Conservation (phyloP, 768 basidiomycete species). For the Boletus vermiculosoides region DNA sequence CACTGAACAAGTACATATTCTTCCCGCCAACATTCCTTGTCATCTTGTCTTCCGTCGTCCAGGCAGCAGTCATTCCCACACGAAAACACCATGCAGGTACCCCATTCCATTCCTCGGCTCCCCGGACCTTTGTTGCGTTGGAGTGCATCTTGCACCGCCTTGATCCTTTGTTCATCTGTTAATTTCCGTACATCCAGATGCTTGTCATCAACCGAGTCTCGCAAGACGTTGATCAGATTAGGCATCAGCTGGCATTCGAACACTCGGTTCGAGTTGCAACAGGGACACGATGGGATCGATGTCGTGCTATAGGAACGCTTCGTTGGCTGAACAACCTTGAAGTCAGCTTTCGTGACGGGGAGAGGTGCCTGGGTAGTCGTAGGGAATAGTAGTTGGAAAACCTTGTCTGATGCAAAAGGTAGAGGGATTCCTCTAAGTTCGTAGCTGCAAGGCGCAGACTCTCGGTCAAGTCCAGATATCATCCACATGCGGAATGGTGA, state of each 20-base stretch:
- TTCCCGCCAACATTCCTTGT: constrained; percentile 59
- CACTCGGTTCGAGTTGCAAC: constrained; percentile 63
- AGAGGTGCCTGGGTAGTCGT: constrained; percentile 41
- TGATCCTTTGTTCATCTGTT: constrained; percentile 69
- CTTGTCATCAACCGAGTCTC: constrained; percentile 28
- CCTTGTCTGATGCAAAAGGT: constrained; percentile 76
- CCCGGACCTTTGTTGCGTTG: constrained; percentile 45
- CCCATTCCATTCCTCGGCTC: constrained; percentile 87
- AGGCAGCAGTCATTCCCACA: constrained; percentile 78
- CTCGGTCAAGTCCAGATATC: neutral
- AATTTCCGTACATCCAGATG: constrained; percentile 33
- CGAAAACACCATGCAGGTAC: constrained; percentile 85
- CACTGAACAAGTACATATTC: constrained; percentile 76
- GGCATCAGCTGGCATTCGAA: constrained; percentile 98
- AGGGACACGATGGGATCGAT: constrained; percentile 60
- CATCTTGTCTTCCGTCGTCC: constrained; percentile 40
- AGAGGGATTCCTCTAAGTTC: constrained; percentile 84
- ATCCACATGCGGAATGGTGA: neutral
- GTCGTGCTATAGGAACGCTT: constrained; percentile 56
- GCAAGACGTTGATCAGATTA: constrained; percentile 80
- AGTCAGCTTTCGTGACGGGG: constrained; percentile 59
- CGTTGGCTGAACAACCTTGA: constrained; percentile 46
- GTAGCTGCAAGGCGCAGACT: constrained; percentile 52
- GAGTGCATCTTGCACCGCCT: constrained; percentile 55
- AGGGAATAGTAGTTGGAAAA: constrained; percentile 77